Percentiles rank a stretch among this genome's conserved stretches.
phyloP scores from a whole-genome alignment of 23 red algal species.

The Agarophyton chilense region DNA sequence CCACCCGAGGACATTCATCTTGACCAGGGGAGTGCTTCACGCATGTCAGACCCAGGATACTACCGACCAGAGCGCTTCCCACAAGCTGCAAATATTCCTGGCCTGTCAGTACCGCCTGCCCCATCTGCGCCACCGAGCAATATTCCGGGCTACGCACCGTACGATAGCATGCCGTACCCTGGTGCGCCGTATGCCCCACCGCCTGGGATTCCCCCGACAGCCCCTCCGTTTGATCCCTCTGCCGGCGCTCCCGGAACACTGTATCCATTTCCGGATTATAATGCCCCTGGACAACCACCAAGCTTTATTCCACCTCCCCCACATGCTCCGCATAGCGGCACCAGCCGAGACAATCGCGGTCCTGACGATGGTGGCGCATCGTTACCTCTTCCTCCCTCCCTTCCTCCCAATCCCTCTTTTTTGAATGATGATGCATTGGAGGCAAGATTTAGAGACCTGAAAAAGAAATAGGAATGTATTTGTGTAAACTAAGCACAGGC shows the following conservation, averaged over 20 bases:
- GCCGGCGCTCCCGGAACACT: constrained; percentile 17
- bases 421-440: constrained; percentile 48
- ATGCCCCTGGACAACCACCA: not conserved
- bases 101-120: not conserved
- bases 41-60: not conserved
- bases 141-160: constrained; percentile 45
- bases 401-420: constrained; percentile 20
- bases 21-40: not conserved
- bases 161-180: constrained; percentile 3
- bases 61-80: constrained; percentile 9
- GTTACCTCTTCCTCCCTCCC: not conserved
- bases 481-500: not conserved
- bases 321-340: not conserved
- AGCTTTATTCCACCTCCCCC: constrained; percentile 14
- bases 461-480: constrained; percentile 7
- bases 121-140: constrained; percentile 26
- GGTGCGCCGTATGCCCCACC: not conserved
- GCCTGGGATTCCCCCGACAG: not conserved
- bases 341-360: not conserved
- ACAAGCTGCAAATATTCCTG: constrained; percentile 27
- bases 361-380: constrained; percentile 1
- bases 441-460: constrained; percentile 28
- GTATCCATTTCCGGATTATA: constrained; percentile 12
- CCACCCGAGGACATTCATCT: constrained; percentile 55
- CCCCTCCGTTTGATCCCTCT: constrained; percentile 45